Conservation (phyloP, 345 rosid genomes). For the Mangifera indica region DNA sequence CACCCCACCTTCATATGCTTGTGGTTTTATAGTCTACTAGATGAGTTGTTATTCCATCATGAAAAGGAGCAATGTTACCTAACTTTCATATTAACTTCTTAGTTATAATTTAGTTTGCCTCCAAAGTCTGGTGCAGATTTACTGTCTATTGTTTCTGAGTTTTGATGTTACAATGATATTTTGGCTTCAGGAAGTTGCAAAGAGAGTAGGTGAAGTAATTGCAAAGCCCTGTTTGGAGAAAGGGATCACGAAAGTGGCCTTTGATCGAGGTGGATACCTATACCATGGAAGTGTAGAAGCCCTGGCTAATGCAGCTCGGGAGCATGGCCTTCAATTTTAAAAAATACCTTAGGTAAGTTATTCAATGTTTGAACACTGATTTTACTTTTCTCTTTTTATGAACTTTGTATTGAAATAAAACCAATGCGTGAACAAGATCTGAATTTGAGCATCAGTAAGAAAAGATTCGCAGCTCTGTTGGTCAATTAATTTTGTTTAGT, state of each 20-base stretch:
- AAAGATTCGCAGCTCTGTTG: neutral
- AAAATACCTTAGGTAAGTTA: constrained; percentile 20
- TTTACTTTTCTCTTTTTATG: constrained; percentile 5
- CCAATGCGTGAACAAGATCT: neutral
- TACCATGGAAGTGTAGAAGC: constrained; percentile 90
- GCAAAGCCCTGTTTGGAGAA: constrained; percentile 88
- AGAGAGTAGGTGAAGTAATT: constrained; percentile 75
- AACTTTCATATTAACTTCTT: no score
- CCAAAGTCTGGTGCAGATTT: no score
- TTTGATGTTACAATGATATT: no score
- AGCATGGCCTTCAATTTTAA: constrained; percentile 75
- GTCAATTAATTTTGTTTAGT: neutral
- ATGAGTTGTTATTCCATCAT: no score
- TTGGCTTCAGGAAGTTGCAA: constrained; percentile 67
- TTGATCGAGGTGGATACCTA: constrained; percentile 88
- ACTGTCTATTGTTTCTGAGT: no score
- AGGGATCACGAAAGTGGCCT: constrained; percentile 85
- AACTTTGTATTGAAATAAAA: constrained; percentile 2
- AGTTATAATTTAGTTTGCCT: no score
- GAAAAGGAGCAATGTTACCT: no score
- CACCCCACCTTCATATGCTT: no score
- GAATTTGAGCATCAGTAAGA: neutral
- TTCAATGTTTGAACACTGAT: constrained; percentile 4
- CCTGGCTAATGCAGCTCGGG: constrained; percentile 81
- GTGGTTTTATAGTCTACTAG: no score